Evolutionary conservation across 192 early-diverging fungal species (phyloP).

Genomic region (Coemansia sp.): DNA sequence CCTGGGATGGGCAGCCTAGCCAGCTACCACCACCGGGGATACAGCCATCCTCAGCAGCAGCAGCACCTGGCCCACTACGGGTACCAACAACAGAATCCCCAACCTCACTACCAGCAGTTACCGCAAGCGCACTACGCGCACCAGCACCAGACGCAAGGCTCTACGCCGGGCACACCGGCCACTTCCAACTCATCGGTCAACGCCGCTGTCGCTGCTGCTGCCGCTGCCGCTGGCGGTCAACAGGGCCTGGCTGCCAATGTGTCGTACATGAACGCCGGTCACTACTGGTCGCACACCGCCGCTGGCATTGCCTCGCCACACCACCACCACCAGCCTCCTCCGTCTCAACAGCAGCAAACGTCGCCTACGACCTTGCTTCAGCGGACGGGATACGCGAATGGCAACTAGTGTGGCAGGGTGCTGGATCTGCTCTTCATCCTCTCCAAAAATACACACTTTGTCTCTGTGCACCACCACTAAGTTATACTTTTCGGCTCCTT

Average conservation of each 20-base stretch:
- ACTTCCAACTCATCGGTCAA: conserved; percentile 32
- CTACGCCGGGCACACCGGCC: conserved; percentile 25
- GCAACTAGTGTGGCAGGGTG: conserved; percentile 11
- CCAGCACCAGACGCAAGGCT: conserved; percentile 28
- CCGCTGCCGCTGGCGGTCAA: conserved; percentile 31
- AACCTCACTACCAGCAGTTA: conserved; percentile 24
- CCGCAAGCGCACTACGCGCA: conserved; percentile 21
- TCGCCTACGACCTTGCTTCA: conserved; percentile 29
- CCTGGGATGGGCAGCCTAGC: conserved; percentile 45
- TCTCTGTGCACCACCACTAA: conserved; percentile 5
- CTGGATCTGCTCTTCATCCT: not conserved
- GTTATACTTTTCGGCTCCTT: not conserved
- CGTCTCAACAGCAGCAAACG: conserved; percentile 29
- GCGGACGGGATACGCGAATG: conserved; percentile 45
- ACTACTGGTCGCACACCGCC: conserved; percentile 33
- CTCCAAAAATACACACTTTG: conserved; percentile 14
- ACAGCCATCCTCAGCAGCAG: conserved; percentile 31
- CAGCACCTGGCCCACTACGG: conserved; percentile 43
- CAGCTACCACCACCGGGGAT: conserved; percentile 50
- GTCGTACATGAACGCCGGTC: conserved; percentile 44
- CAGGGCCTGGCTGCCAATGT: conserved; percentile 22
- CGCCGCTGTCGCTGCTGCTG: conserved; percentile 35
- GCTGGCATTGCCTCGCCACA: conserved; percentile 43
- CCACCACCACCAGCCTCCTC: conserved; percentile 27
- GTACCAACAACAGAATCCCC: conserved; percentile 28